Conservation (phyloP, 2,329 filamentous ascomycete species). For the Camillea tinctor region DNA sequence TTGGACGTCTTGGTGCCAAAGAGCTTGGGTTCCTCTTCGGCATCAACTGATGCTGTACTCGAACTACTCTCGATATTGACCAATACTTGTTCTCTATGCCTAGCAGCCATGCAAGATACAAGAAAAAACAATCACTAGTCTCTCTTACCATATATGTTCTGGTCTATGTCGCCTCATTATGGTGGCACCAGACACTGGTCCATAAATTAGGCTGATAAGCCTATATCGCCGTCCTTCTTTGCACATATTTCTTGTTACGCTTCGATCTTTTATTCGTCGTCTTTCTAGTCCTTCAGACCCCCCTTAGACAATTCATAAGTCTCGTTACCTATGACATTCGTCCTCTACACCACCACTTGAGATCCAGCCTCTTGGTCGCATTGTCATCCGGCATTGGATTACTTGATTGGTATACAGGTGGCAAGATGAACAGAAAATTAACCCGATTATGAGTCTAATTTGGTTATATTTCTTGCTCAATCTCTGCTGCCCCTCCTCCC, state of each 20-base stretch:
- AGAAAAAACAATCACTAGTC: background rate
- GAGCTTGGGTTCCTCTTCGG: conserved; percentile 74
- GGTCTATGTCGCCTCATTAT: background rate
- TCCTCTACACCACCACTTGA: background rate
- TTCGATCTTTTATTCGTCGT: background rate
- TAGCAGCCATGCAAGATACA: background rate
- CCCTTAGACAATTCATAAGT: background rate
- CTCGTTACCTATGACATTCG: background rate
- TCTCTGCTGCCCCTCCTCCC: background rate
- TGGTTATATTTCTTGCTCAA: background rate
- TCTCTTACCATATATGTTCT: background rate
- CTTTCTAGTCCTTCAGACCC: background rate
- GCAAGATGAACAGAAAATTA: background rate
- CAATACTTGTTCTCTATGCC: background rate
- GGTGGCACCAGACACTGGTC: background rate
- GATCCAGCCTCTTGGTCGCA: background rate
- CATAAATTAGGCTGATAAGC: background rate
- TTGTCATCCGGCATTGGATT: background rate
- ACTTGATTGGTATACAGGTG: background rate
- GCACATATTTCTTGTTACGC: background rate
- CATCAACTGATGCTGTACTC: background rate
- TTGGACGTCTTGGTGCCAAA: conserved; percentile 63
- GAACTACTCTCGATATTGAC: background rate
- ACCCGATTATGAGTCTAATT: background rate
- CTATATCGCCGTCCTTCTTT: background rate